phyloP scores from a whole-genome alignment of 2,329 filamentous ascomycete genomes.

The Gaeumannomyces tritici region DNA sequence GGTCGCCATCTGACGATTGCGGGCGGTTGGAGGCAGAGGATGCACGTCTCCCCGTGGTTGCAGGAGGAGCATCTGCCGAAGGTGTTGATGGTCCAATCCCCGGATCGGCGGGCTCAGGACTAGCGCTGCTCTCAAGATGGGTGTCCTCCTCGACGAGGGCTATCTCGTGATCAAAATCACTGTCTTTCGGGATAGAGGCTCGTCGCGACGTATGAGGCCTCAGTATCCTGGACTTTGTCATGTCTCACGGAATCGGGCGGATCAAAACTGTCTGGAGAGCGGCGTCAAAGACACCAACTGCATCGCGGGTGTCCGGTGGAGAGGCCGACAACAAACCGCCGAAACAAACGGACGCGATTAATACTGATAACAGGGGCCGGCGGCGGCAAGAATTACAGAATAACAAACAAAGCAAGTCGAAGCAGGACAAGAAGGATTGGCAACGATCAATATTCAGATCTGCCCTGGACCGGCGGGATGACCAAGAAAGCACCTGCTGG shows the following conservation, averaged over 20 bases:
- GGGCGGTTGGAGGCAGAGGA: neutral
- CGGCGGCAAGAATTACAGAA: neutral
- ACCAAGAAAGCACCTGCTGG: neutral
- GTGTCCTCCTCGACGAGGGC: slow-evolving; percentile 45
- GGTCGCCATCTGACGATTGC: neutral
- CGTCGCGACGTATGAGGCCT: slow-evolving; percentile 43
- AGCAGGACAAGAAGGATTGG: neutral
- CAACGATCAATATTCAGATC: neutral
- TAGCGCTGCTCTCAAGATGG: neutral
- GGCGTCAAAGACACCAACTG: neutral
- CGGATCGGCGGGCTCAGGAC: neutral
- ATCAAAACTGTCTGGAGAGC: neutral
- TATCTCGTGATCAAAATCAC: slow-evolving; percentile 64
- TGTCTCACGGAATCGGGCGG: slow-evolving; percentile 10
- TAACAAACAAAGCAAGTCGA: neutral
- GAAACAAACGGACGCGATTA: neutral
- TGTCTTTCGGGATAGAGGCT: slow-evolving; percentile 42
- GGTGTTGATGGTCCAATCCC: neutral
- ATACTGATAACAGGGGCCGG: neutral
- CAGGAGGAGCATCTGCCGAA: neutral
- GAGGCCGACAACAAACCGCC: neutral
- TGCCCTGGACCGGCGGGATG: neutral
- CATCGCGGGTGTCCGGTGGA: neutral
- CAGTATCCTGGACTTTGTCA: slow-evolving; percentile 22
- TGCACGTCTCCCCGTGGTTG: neutral